These are phyloP conservation scores for Leccinum broughii DNA, from an alignment of 768 basidiomycete genomes.

Conservation along the genomic window DNA sequence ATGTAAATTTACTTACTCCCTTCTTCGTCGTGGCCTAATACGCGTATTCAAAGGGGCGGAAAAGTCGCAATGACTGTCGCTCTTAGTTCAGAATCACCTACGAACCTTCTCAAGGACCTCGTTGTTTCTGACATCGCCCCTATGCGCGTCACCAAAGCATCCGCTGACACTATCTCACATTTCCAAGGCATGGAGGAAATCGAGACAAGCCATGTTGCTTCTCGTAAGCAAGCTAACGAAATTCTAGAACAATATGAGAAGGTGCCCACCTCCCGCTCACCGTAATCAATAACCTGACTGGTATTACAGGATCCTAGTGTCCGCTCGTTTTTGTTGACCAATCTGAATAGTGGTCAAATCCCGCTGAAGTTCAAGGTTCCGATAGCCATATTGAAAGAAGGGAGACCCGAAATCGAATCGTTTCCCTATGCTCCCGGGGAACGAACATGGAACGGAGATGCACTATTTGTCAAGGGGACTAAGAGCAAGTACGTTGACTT, in stretches of 20 bases:
- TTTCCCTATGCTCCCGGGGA: slow-evolving; percentile 73
- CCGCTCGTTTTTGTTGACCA: slow-evolving; percentile 85
- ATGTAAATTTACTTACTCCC: slow-evolving; percentile 55
- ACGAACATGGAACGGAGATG: slow-evolving; percentile 53
- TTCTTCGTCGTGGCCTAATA: neutral
- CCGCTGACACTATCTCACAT: slow-evolving; percentile 65
- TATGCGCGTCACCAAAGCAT: slow-evolving; percentile 50
- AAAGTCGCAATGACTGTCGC: slow-evolving; percentile 79
- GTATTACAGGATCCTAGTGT: slow-evolving; percentile 62
- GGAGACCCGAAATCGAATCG: slow-evolving; percentile 67
- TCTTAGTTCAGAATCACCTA: slow-evolving; percentile 42
- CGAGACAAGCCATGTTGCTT: slow-evolving; percentile 55
- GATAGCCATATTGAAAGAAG: slow-evolving; percentile 57
- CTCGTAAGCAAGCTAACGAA: slow-evolving; percentile 68
- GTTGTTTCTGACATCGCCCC: slow-evolving; percentile 87
- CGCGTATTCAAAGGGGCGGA: slow-evolving; percentile 64
- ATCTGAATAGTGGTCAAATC: slow-evolving; percentile 48
- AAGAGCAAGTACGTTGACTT: slow-evolving; percentile 59
- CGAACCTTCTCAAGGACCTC: slow-evolving; percentile 49
- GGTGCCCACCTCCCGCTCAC: slow-evolving; percentile 38
- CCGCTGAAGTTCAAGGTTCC: slow-evolving; percentile 73
- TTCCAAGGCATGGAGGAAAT: slow-evolving; percentile 73
- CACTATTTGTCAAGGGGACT: slow-evolving; percentile 77
- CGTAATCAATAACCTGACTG: slow-evolving; percentile 5
- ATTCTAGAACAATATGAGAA: slow-evolving; percentile 63